Evolutionary conservation across 306 rosid genomes (phyloP), one percentile per base, ranked within the genome.

Genomic region (Medicago lupulina): DNA sequence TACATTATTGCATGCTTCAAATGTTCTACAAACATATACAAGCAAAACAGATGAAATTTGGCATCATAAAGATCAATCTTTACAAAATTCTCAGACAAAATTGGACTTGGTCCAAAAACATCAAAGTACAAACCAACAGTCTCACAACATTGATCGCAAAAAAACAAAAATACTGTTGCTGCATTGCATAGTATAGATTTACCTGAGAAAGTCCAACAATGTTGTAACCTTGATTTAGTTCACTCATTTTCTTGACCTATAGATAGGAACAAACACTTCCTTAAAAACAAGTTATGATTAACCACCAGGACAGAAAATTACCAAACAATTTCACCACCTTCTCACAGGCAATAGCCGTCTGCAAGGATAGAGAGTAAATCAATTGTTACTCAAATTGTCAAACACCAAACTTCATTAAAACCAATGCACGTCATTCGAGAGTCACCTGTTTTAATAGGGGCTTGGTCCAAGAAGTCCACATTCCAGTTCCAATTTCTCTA

Each of bases 191-290:
- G 47, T 14, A 21, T 12, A 65, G 75, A 78, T 57, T 86, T 76
- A 88, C 98, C 96, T 93, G 98, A 71, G 98, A 93, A 79, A 93
- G 98, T 86, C 98, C 98, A 80, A 93, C 93, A 31, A 93, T 53
- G 85, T 86, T 93, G 92, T 34, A 46, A 13, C 98, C 98, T 40
- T 89, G 86, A 72, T 81, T 80, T 46, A 93, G 82, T 12, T 87
- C 90, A 65, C 79, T 81, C 75, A 91, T 89, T 77, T 78, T 74
- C 88, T 91, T 93, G 80, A 93, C 98, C 98, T 93, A 78, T 67
- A 46, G 67, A 75, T 55, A 67, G 38, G 65, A 82, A 75, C 40
- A 50, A 31, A 81, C 19, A n/a, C 70, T 83, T 71, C 38, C 19
- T 66, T 19, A 57, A 44, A 78, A 70, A 66, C 66, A 59, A 73